Evolutionary conservation across 2,329 filamentous ascomycete genomes (phyloP), one percentile per base, ranked within the genome.

Genomic region (Apiospora pterosperma): DNA sequence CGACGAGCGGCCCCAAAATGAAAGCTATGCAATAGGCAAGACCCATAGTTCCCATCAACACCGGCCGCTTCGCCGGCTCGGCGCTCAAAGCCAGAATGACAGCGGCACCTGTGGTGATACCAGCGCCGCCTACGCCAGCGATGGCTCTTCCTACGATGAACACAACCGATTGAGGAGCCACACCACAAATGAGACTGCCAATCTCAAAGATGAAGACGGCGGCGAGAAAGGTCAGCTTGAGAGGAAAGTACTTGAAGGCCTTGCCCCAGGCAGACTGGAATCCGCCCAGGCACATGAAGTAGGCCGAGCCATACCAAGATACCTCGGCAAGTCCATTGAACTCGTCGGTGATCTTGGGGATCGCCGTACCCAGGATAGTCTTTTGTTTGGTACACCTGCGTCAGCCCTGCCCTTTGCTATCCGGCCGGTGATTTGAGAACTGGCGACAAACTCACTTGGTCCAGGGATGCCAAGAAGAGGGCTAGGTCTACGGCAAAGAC

Each of bases 301-400:
- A 76, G 34, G 76, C 75, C 59, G 74, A 73, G 2, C 75, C 77
- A 59, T 81, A 81, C 79, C 80, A 81, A 38, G 77, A 78, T 12
- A 81, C 75, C 62, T 80, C 78, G 10, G 73, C 70, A 1, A 80
- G 69, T 28, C 76, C 70, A 19, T 60, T 19, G 66, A 77, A 70
- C 28, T 74, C 69, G 61, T 72, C 67, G 4, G 72, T 71, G 59
- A 76, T 76, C n/a, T 71, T 73, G 4, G 75, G 76, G 41, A 76
- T 72, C 6, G 76, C 75, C 3, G 75, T 78, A 5, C 74, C 72
- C 52, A 77, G 69, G 59, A 77, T 77, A 10, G 62, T 67, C 65
- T 67, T 31, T 5, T 23, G 23, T 41, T 41, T 10, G 38, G 38
- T 41, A n/a, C n/a, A n/a, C n/a, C n/a, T n/a, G n/a, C n/a, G n/a